These are phyloP conservation scores for Chrysoporthe austroafricana DNA, from an alignment of 2,329 filamentous ascomycete species.

Conservation along the genomic window DNA sequence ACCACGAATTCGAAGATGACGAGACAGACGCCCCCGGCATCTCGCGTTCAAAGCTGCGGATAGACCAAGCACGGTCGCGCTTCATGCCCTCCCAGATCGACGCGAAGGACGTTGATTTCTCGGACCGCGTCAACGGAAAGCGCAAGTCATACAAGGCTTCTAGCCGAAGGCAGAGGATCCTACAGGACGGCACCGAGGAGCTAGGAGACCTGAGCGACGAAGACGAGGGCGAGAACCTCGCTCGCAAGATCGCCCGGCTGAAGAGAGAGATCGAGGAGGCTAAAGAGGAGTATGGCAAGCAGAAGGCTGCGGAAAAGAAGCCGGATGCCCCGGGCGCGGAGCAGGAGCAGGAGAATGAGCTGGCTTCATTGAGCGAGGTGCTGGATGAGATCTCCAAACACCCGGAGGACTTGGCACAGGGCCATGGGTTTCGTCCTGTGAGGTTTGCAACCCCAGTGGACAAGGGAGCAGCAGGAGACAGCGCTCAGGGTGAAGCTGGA, in stretches of 20 bases:
- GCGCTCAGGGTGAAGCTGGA: slow-evolving; percentile 34
- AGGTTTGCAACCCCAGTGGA: slow-evolving; percentile 32
- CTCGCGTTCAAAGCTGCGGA: slow-evolving; percentile 74
- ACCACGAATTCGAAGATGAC: slow-evolving; percentile 65
- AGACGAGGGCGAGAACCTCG: slow-evolving; percentile 72
- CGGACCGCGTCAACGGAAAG: slow-evolving; percentile 82
- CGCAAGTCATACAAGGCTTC: slow-evolving; percentile 82
- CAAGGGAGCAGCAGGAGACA: slow-evolving; percentile 20
- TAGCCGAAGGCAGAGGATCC: slow-evolving; percentile 66
- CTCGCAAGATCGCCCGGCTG: slow-evolving; percentile 79
- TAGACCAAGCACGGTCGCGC: slow-evolving; percentile 76
- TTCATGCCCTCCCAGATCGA: slow-evolving; percentile 80
- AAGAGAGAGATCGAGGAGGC: slow-evolving; percentile 81
- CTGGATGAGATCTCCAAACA: slow-evolving; percentile 66
- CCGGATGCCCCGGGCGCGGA: slow-evolving; percentile 43
- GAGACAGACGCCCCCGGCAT: slow-evolving; percentile 69
- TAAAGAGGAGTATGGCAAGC: slow-evolving; percentile 64
- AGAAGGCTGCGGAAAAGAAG: slow-evolving; percentile 47
- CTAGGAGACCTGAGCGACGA: slow-evolving; percentile 74
- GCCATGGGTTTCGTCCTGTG: slow-evolving; percentile 32
- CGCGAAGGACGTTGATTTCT: slow-evolving; percentile 81
- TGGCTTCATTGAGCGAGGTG: slow-evolving; percentile 71
- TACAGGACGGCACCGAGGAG: slow-evolving; percentile 67
- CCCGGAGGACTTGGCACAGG: slow-evolving; percentile 36
- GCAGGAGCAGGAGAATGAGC: slow-evolving; percentile 54